Base-by-base conservation (phyloP, 306 rosid genomes). In the Fragaria vesca region DNA sequence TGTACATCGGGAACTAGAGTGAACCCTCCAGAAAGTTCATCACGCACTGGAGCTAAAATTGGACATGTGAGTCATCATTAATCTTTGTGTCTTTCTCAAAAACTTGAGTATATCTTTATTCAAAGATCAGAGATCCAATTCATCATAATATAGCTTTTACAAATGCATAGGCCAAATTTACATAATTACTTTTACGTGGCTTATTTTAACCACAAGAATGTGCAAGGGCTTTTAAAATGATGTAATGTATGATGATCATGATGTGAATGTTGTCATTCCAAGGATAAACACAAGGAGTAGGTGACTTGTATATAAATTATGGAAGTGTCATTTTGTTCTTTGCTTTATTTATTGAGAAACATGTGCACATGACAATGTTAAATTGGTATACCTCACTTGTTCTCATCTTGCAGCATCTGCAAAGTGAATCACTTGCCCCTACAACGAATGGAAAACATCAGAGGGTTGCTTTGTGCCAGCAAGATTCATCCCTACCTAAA, bases 361-460 rank as follows among this genome's bases (percentile, higher is more conserved):
- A 12, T 47, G 50, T 46, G 38, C 28, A 32, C 62, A 32, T 32
- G 78, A 43, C 57, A 17, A 17, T 45, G 55, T 24, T 74, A 60
- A 55, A 26, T 57, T 2, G 46, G 57, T 61, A 4, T 9, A 8
- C 32, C 45, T 42, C 28, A 4, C 48, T 42, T 43, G 61, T 83
- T 66, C 78, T 52, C 67, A 12, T 78, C 66, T 80, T 83, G 28
- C 89, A 87, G 96, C 80, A 89, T 66, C 74, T 82, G 89, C 86
- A 83, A 80, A 61, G 73, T 77, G 79, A 85, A 74, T 83, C 79
- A 13, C 79, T 60, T 78, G 81, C 76, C 79, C 82, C 96, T 73
- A 77, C 84, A 73, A 45, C 66, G 52, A 71, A 43, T 34, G 83
- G 26, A 43, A 82, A 79, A 73, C 87, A 86, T 76, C 75, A 78